These are phyloP conservation scores for Thelephora ganbajun DNA, from an alignment of 768 basidiomycete genomes.

Conservation along the genomic window DNA sequence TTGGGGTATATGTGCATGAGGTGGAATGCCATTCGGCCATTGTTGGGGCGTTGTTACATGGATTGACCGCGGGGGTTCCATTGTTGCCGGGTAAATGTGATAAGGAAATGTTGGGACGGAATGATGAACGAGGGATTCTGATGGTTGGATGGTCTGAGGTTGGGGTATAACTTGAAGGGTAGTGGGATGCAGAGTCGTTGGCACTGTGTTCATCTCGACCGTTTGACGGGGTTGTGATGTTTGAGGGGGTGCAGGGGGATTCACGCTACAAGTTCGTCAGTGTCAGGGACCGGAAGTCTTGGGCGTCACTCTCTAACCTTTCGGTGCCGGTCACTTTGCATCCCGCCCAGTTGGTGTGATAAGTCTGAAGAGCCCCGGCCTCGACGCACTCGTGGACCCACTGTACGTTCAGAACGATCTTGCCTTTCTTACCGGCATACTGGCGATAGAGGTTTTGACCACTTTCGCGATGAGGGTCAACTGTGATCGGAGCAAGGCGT, in stretches of 20 bases:
- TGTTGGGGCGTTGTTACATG: slow-evolving; percentile 44
- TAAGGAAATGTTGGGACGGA: slow-evolving; percentile 14
- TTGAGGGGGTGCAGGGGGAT: not conserved
- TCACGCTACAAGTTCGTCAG: not conserved
- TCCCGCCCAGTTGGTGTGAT: slow-evolving; percentile 62
- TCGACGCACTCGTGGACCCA: slow-evolving; percentile 76
- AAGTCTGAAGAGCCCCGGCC: slow-evolving; percentile 55
- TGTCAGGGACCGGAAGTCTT: not conserved
- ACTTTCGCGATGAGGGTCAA: slow-evolving; percentile 65
- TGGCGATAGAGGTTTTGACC: slow-evolving; percentile 75
- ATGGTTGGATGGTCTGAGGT: slow-evolving; percentile 3
- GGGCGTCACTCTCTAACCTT: slow-evolving; percentile 32
- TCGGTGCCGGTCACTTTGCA: slow-evolving; percentile 72
- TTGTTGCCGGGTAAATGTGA: slow-evolving; percentile 21
- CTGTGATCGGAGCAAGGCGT: slow-evolving; percentile 21
- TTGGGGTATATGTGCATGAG: slow-evolving; percentile 37
- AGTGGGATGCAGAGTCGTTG: slow-evolving; percentile 1
- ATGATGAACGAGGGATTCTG: slow-evolving; percentile 13
- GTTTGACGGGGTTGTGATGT: slow-evolving; percentile 10
- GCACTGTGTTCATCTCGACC: not conserved
- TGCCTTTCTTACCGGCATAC: slow-evolving; percentile 67
- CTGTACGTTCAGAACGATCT: slow-evolving; percentile 56
- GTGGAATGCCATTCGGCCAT: slow-evolving; percentile 41
- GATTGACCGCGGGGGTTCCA: slow-evolving; percentile 32
- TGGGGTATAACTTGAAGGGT: slow-evolving; percentile 6